These are phyloP conservation scores for Hygrophorus pudorinus DNA, from an alignment of 768 basidiomycete genomes.

Conservation along the genomic window DNA sequence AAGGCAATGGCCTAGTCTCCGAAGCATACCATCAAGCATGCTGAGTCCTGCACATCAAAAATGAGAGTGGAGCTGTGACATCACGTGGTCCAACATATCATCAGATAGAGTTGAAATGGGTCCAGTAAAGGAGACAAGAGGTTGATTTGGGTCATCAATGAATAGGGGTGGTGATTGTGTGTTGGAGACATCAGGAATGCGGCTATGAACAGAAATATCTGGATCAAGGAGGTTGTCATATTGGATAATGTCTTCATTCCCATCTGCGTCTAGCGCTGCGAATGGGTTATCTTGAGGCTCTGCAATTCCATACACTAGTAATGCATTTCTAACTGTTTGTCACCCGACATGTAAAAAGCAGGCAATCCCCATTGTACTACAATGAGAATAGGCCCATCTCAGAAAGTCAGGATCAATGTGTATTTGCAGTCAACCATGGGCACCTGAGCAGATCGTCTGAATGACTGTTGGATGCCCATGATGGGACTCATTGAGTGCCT, in stretches of 20 bases:
- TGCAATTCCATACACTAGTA: conserved; percentile 9
- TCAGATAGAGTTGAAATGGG: conserved; percentile 5
- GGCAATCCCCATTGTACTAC: conserved; percentile 9
- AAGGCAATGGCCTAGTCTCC: conserved; percentile 9
- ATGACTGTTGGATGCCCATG: conserved; percentile 8
- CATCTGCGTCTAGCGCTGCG: neutral
- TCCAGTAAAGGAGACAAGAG: neutral
- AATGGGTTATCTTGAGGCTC: conserved; percentile 7
- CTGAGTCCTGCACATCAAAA: conserved; percentile 9
- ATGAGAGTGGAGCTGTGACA: conserved; percentile 6
- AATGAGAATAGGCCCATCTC: conserved; percentile 10
- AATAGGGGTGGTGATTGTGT: neutral
- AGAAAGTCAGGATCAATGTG: conserved; percentile 13
- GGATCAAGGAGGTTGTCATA: too few species aligned
- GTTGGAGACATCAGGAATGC: conserved; percentile 5
- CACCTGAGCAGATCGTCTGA: conserved; percentile 5
- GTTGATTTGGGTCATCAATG: neutral
- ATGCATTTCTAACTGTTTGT: conserved; percentile 1
- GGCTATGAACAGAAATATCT: conserved; percentile 6
- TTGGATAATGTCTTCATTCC: too few species aligned
- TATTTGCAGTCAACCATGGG: conserved; percentile 10
- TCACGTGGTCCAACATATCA: conserved; percentile 8
- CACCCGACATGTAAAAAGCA: conserved; percentile 10
- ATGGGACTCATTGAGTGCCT: conserved; percentile 8
- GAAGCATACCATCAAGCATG: too few species aligned